phyloP scores from a whole-genome alignment of 441 rosid species.

The Euphorbia corollata region DNA sequence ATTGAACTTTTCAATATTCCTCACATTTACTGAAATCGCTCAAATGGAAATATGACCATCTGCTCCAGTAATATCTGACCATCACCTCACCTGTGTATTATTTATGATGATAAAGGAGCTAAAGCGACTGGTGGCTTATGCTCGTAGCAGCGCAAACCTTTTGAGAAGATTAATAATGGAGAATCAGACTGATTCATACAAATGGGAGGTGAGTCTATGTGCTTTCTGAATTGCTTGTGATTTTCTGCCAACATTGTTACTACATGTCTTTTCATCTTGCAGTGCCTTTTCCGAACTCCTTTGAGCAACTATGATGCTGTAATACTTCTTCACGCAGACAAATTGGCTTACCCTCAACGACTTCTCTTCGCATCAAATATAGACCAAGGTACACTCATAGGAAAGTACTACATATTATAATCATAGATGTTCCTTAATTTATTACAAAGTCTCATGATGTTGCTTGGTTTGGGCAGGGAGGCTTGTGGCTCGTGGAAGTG shows the following conservation, averaged over 20 bases:
- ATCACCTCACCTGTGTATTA: too few relatives aligned
- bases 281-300: slow-evolving; percentile 90
- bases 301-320: slow-evolving; percentile 81
- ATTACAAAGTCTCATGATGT: neutral
- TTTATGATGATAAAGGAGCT: slow-evolving; percentile 50
- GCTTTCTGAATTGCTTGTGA: slow-evolving; percentile 10
- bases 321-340: slow-evolving; percentile 73
- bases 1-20: neutral
- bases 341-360: slow-evolving; percentile 60
- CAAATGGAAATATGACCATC: neutral
- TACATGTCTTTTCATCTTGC: slow-evolving; percentile 18
- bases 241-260: slow-evolving; percentile 3
- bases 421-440: neutral
- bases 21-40: slow-evolving; percentile 2
- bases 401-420: neutral
- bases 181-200: slow-evolving; percentile 46
- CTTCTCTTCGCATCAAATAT: slow-evolving; percentile 69
- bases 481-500: slow-evolving; percentile 58
- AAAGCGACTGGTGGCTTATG: slow-evolving; percentile 77
- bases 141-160: slow-evolving; percentile 77
- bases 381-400: slow-evolving; percentile 47
- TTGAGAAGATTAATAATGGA: slow-evolving; percentile 54
- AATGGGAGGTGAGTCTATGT: slow-evolving; percentile 73
- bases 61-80: too few relatives aligned
- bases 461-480: slow-evolving; percentile 41